Evolutionary conservation across 306 rosid species (phyloP).

Genomic region (Corylus heterophylla): DNA sequence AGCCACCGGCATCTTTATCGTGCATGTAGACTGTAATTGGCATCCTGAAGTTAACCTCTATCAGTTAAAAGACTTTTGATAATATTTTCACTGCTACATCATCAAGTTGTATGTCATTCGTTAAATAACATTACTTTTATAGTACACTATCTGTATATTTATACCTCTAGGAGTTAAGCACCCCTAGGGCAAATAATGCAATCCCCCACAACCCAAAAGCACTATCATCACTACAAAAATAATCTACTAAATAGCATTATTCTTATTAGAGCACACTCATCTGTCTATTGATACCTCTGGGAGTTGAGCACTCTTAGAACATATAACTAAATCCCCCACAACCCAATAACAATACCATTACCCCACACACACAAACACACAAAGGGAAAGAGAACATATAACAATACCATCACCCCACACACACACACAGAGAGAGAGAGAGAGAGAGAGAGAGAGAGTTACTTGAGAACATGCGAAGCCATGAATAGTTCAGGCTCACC

Average conservation of each 20-base stretch:
- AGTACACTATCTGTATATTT: not conserved
- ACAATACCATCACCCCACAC: too few species aligned
- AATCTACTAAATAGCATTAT: too few species aligned
- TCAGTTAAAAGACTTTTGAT: slow-evolving; percentile 24
- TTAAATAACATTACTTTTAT: not conserved
- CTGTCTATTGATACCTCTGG: too few species aligned
- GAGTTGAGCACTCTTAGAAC: too few species aligned
- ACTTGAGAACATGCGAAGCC: slow-evolving; percentile 92
- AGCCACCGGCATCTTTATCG: slow-evolving; percentile 74
- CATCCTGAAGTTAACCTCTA: slow-evolving; percentile 56
- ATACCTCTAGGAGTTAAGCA: not conserved
- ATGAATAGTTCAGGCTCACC: slow-evolving; percentile 94
- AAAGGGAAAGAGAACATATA: slow-evolving; percentile 1
- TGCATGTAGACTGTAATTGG: slow-evolving; percentile 94
- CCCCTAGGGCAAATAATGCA: not conserved
- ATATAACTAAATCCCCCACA: too few species aligned
- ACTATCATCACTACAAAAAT: not conserved
- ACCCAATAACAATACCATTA: too few species aligned
- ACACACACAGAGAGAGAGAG: not conserved
- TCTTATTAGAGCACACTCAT: too few species aligned
- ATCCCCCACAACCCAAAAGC: not conserved
- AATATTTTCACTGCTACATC: not conserved
- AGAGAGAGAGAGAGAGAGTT: slow-evolving; percentile 26
- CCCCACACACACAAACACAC: too few species aligned
- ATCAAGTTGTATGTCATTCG: too few species aligned